phyloP scores from a whole-genome alignment of 208 protist genomes.

The Leishmania guyanensis region DNA sequence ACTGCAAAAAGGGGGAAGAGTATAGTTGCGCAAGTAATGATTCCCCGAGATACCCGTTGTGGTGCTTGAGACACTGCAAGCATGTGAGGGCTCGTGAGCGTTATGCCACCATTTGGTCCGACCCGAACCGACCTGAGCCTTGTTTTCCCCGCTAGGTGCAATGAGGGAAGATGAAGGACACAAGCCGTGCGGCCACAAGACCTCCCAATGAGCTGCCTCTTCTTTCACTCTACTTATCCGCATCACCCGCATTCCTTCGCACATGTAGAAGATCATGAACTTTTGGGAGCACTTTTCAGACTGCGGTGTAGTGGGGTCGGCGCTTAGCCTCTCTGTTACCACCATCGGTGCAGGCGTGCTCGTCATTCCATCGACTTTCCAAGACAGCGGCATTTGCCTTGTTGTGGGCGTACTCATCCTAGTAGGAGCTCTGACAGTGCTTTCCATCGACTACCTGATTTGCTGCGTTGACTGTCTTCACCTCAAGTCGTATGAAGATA shows the following conservation, averaged over 20 bases:
- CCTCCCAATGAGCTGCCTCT: not conserved
- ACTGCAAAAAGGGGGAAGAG: not conserved
- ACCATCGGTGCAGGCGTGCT: constrained; percentile 77
- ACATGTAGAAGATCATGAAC: not conserved
- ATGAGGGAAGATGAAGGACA: not conserved
- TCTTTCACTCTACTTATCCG: not conserved
- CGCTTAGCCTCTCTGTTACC: constrained; percentile 67
- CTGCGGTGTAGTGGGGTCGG: constrained; percentile 39
- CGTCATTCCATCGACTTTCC: constrained; percentile 60
- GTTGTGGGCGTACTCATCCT: constrained; percentile 42
- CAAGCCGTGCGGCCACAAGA: not conserved
- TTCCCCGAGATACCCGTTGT: not conserved
- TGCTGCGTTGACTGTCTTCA: constrained; percentile 60
- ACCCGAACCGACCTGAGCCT: not conserved
- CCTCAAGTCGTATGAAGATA: constrained; percentile 82
- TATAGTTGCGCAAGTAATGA: not conserved
- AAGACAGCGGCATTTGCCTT: constrained; percentile 64
- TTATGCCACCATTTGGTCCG: not conserved
- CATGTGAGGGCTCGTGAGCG: not conserved
- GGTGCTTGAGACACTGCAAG: not conserved
- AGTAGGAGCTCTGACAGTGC: constrained; percentile 53
- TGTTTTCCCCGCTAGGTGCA: not conserved
- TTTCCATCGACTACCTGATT: constrained; percentile 81
- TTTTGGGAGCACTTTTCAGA: constrained; percentile 22
- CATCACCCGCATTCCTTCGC: not conserved